Base-by-base conservation (phyloP, 192 early-diverging fungal genomes). In the Podila clonocystis region DNA sequence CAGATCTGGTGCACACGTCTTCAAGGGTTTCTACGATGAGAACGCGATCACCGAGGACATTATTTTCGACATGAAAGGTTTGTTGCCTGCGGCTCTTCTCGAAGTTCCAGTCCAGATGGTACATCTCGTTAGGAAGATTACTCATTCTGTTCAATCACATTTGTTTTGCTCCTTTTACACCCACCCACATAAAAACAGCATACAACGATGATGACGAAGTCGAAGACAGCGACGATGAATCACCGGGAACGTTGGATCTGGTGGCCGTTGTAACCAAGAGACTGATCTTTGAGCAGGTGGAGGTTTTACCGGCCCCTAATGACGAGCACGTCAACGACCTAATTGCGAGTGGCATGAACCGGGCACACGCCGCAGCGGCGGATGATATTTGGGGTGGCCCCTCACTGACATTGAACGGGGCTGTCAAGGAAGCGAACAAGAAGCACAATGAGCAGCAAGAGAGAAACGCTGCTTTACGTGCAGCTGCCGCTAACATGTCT, bases 1-100 rank as follows among this genome's bases (percentile, higher is more conserved):
- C 65, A 52, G 52, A 24, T 58, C 70, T 19, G 70, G 69, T 15
- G 50, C 22, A 20, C 65, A 63, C 24, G 34, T 64, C 8, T 72
- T 68, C 52, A 72, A 71, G 20, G 76, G 76, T 17, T 72, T 72
- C 34, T 68, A 49, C 22, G 76, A 79, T 19, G 76, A 79, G 36
- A 79, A 63, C 30, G 76, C 76, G 11, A 52, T 72, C 9, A 79
- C 76, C 31, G 76, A 79, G 59, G 76, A 79, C 17, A 22, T 79
- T 24, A 24, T 79, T 12, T 79, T 79, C 36, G 55, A 79, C 17
- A 79, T 79, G 76, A 72, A 67, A 68, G 76, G 76, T 79, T 72
- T 13, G 15, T 12, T 17, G 20, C 24, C 24, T 31, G 41, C 33
- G 45, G 5, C n/a, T 20, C 15, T 49, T 4, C 7, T 12, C 38